Conservation (phyloP, 805 yeast species). For the Ogataea siamensis region DNA sequence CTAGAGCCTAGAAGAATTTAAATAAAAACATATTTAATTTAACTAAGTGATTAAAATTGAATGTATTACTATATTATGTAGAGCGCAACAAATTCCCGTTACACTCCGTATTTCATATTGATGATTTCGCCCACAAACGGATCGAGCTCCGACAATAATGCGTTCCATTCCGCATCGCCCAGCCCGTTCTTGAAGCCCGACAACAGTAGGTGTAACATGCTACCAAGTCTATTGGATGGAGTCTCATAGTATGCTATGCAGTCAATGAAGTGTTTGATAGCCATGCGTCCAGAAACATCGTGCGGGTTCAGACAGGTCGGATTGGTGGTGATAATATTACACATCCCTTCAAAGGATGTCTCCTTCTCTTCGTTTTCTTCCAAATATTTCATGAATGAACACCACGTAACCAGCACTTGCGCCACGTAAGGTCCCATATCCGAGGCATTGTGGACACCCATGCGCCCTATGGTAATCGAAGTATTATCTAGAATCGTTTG, state of each 20-base stretch:
- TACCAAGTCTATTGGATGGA: constrained; percentile 47
- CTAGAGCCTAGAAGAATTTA: constrained; percentile 52
- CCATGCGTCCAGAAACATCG: constrained; percentile 43
- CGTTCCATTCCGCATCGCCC: constrained; percentile 39
- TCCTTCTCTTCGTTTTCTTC: constrained; percentile 88
- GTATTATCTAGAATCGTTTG: constrained; percentile 78
- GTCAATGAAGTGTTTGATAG: constrained; percentile 53
- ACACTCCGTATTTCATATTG: constrained; percentile 31
- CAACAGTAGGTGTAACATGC: constrained; percentile 44
- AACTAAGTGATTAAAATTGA: not conserved
- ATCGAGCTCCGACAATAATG: constrained; percentile 25
- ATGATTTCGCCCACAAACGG: constrained; percentile 25
- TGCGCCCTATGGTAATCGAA: constrained; percentile 84
- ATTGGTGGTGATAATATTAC: constrained; percentile 59
- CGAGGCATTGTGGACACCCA: constrained; percentile 65
- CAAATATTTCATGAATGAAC: constrained; percentile 60
- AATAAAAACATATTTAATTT: not conserved
- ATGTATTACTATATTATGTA: not conserved
- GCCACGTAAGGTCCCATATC: constrained; percentile 57
- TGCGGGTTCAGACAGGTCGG: constrained; percentile 58
- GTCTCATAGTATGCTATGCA: constrained; percentile 55
- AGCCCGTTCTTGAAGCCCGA: constrained; percentile 45
- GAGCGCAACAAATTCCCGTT: no score
- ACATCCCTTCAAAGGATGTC: constrained; percentile 81
- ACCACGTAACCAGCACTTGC: constrained; percentile 66